These are phyloP conservation scores for Globisporangium yorkense DNA, from an alignment of 352 stramenopile genomes.

Conservation along the genomic window DNA sequence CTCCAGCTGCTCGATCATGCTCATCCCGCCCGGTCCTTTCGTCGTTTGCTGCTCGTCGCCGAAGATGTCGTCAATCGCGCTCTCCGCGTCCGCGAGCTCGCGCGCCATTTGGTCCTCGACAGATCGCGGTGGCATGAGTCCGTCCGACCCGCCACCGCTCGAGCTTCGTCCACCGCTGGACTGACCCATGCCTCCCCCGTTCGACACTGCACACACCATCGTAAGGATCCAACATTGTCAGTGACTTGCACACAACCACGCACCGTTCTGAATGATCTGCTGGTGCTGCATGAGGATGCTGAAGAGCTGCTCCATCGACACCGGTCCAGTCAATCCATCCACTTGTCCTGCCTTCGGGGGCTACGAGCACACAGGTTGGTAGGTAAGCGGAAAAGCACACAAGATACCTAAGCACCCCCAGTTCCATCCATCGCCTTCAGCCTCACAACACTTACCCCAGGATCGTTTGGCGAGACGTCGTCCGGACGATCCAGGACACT, in stretches of 20 bases:
- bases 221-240: not conserved
- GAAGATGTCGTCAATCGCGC: constrained; percentile 81
- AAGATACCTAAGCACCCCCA: not conserved
- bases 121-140: constrained; percentile 22
- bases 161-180: constrained; percentile 7
- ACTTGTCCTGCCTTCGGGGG: constrained; percentile 21
- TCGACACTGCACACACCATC: constrained; percentile 33
- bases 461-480: constrained; percentile 74
- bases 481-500: constrained; percentile 62
- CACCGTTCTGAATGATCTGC: constrained; percentile 83
- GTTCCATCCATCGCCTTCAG: too few species aligned
- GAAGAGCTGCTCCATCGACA: constrained; percentile 86
- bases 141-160: constrained; percentile 16
- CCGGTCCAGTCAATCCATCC: constrained; percentile 26
- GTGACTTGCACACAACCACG: not conserved
- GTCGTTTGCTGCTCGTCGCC: constrained; percentile 66
- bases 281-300: constrained; percentile 87
- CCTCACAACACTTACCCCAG: constrained; percentile 38
- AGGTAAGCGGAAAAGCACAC: not conserved
- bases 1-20: constrained; percentile 85
- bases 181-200: constrained; percentile 4
- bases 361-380: constrained; percentile 16
- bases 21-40: constrained; percentile 69
- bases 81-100: constrained; percentile 72
- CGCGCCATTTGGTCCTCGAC: constrained; percentile 84